phyloP scores from a whole-genome alignment of 139 green algal species.

The Mychonastes homosphaera region DNA sequence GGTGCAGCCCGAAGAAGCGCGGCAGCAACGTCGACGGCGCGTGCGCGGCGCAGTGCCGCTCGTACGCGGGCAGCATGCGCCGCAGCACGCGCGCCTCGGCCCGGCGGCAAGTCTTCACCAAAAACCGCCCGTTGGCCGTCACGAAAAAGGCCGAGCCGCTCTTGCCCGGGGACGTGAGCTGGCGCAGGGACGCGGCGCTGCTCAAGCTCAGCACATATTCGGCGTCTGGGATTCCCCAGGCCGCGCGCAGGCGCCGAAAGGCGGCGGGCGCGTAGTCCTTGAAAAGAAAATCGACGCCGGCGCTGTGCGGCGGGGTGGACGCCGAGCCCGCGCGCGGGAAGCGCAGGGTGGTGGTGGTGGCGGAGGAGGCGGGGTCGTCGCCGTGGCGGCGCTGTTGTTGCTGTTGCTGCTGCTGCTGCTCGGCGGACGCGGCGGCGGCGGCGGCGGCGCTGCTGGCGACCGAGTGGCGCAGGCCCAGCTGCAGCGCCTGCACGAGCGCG shows the following conservation, averaged over 20 bases:
- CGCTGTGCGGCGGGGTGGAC: constrained; percentile 56
- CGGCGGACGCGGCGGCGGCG: not conserved
- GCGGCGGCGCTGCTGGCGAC: constrained; percentile 22
- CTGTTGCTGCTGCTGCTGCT: not conserved
- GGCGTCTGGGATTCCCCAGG: constrained; percentile 66
- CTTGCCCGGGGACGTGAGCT: constrained; percentile 87
- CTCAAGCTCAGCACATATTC: constrained; percentile 78
- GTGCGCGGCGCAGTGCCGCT: constrained; percentile 53
- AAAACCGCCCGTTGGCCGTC: constrained; percentile 43
- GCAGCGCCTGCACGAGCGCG: constrained; percentile 81
- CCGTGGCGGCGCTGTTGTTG: not conserved
- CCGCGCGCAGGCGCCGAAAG: constrained; percentile 69
- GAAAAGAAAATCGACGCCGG: constrained; percentile 80
- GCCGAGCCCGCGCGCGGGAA: constrained; percentile 10
- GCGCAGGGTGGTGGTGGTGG: not conserved
- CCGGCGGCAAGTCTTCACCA: constrained; percentile 64
- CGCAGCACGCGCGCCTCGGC: constrained; percentile 66
- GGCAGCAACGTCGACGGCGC: constrained; percentile 67
- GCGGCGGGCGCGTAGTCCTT: constrained; percentile 82
- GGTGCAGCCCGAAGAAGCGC: constrained; percentile 85
- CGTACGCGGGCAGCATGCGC: constrained; percentile 70
- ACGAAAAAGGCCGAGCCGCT: constrained; percentile 47
- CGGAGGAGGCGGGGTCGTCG: not conserved
- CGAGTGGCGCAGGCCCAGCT: constrained; percentile 82
- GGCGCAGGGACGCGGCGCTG: constrained; percentile 62